A percentile compares a stretch with the other conserved stretches of the same genome.
phyloP scores from a whole-genome alignment of 2,329 filamentous ascomycete genomes.

The Exophiala phaeomuriformis region DNA sequence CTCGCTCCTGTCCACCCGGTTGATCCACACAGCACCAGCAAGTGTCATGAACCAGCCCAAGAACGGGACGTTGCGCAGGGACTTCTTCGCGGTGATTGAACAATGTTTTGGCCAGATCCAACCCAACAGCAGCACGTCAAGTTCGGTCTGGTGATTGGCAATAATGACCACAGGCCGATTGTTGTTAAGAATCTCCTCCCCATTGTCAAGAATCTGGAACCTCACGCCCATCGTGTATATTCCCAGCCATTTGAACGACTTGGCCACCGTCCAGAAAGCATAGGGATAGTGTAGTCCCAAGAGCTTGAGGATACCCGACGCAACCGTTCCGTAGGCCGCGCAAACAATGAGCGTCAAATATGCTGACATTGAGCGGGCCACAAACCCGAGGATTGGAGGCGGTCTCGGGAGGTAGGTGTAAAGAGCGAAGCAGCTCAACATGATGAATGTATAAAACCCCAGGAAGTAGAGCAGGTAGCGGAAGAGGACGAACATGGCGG shows the following conservation, averaged over 20 bases:
- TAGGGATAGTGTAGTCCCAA: constrained; percentile 61
- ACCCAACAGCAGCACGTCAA: constrained; percentile 89
- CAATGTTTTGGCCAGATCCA: constrained; percentile 84
- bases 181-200: constrained; percentile 55
- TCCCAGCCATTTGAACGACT: constrained; percentile 76
- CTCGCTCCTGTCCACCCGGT: constrained; percentile 74
- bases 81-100: constrained; percentile 86
- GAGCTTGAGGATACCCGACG: constrained; percentile 63
- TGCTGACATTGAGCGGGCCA: constrained; percentile 41
- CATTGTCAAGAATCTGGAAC: constrained; percentile 61
- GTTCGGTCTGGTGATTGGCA: constrained; percentile 91
- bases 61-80: constrained; percentile 69
- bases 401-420: constrained; percentile 36
- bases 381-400: constrained; percentile 35
- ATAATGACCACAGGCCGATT: constrained; percentile 81
- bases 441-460: constrained; percentile 56
- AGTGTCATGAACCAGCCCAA: constrained; percentile 92
- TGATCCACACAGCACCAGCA: constrained; percentile 88
- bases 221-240: constrained; percentile 64
- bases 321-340: constrained; percentile 67
- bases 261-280: constrained; percentile 76
- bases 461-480: constrained; percentile 40
- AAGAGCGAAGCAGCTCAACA: constrained; percentile 46
- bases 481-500: constrained; percentile 28
- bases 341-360: constrained; percentile 41